phyloP scores from a whole-genome alignment of 768 basidiomycete genomes.

The Rhodotorula diobovata region DNA sequence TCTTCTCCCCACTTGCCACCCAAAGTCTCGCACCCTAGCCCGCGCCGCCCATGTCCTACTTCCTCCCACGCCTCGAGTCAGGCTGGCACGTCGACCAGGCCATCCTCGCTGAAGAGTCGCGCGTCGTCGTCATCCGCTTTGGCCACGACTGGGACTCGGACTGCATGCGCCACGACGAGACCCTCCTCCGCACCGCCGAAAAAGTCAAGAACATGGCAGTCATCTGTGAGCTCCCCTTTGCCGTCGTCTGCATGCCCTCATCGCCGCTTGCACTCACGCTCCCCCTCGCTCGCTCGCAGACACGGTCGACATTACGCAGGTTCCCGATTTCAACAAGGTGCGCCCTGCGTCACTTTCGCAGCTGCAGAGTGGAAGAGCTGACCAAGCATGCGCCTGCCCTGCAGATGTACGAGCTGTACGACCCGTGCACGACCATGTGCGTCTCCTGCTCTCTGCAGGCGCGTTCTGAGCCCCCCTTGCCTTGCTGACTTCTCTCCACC shows the following conservation, averaged over 20 bases:
- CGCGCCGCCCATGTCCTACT: constrained; percentile 22
- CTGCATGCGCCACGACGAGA: constrained; percentile 99
- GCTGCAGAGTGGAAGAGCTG: background rate
- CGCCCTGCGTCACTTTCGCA: constrained; percentile 29
- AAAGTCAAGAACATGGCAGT: constrained; percentile 98
- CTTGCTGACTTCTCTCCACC: background rate
- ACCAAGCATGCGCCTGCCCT: background rate
- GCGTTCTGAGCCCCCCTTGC: no score
- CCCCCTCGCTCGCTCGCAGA: constrained; percentile 6
- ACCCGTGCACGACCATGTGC: constrained; percentile 66
- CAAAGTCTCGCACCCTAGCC: no score
- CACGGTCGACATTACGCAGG: constrained; percentile 80
- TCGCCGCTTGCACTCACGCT: background rate
- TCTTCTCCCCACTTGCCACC: background rate
- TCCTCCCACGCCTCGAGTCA: constrained; percentile 33
- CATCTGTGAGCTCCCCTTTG: constrained; percentile 51
- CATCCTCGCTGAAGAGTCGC: constrained; percentile 95
- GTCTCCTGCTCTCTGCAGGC: background rate
- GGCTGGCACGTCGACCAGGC: constrained; percentile 99
- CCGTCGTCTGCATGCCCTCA: no score
- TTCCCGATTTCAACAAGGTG: constrained; percentile 98
- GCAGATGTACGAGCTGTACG: constrained; percentile 98
- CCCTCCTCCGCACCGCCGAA: constrained; percentile 82
- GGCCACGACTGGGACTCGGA: constrained; percentile 86
- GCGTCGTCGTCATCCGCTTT: constrained; percentile 88